Conservation (phyloP, 2,329 filamentous ascomycete species). For the Aspergillus japonicus region DNA sequence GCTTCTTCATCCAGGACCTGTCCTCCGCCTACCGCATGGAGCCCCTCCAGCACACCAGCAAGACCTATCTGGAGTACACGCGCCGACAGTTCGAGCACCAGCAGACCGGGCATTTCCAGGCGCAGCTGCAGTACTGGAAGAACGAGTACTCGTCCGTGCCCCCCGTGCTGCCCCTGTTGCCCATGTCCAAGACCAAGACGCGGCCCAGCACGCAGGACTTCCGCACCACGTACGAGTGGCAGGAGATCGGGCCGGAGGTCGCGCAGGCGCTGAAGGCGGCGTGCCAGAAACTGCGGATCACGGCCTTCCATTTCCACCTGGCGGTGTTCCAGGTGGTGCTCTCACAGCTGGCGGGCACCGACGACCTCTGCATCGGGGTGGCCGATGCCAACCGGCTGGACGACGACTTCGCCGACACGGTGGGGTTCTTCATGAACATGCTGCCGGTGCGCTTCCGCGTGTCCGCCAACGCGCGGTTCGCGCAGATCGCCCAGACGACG, state of each 20-base stretch:
- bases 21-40: neutral
- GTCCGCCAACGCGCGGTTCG: conserved; percentile 23
- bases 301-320: conserved; percentile 51
- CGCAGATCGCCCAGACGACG: conserved; percentile 26
- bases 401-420: conserved; percentile 27
- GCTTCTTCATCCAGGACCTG: conserved; percentile 1
- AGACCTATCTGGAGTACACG: too few relatives aligned
- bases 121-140: conserved; percentile 33
- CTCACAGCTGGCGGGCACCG: conserved; percentile 31
- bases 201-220: conserved; percentile 15
- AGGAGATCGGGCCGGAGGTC: neutral
- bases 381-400: conserved; percentile 47
- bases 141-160: conserved; percentile 24
- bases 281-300: conserved; percentile 23
- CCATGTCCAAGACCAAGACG: conserved; percentile 22
- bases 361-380: conserved; percentile 50
- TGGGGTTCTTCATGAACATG: conserved; percentile 53
- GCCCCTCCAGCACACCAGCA: too few relatives aligned
- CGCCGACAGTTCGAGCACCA: too few relatives aligned
- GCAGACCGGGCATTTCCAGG: too few relatives aligned
- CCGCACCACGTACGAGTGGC: conserved; percentile 19
- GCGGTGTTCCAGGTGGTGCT: conserved; percentile 43
- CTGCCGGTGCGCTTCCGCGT: conserved; percentile 45
- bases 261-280: neutral
- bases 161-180: conserved; percentile 34